Conservation (phyloP, 257 asterid genomes). For the Euphrasia confusa region DNA sequence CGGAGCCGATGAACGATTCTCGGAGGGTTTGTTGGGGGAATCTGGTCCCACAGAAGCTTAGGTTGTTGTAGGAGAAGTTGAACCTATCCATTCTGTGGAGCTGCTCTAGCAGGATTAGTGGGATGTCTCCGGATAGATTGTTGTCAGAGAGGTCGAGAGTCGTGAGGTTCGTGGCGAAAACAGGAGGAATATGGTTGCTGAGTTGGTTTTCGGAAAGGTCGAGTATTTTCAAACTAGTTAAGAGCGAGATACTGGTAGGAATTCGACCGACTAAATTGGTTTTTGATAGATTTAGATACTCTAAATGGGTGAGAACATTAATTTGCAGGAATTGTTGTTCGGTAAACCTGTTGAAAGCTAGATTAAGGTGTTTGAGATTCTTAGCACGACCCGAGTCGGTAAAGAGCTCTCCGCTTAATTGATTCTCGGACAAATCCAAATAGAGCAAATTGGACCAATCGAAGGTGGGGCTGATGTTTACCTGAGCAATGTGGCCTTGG, state of each 20-base stretch:
- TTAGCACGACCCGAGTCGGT: slow-evolving; percentile 39
- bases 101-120: slow-evolving; percentile 40
- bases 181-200: slow-evolving; percentile 47
- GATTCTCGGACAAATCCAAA: slow-evolving; percentile 77
- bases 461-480: slow-evolving; percentile 54
- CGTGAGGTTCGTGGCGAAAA: slow-evolving; percentile 41
- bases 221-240: slow-evolving; percentile 47
- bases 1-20: slow-evolving; percentile 60
- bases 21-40: slow-evolving; percentile 39
- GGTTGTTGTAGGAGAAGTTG: slow-evolving; percentile 85
- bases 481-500: slow-evolving; percentile 80
- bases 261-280: slow-evolving; percentile 66
- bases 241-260: slow-evolving; percentile 43
- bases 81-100: slow-evolving; percentile 61
- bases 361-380: slow-evolving; percentile 65
- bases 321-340: slow-evolving; percentile 42
- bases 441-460: slow-evolving; percentile 56
- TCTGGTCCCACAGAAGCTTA: slow-evolving; percentile 56
- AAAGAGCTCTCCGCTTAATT: slow-evolving; percentile 68
- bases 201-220: slow-evolving; percentile 76
- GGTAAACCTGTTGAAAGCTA: slow-evolving; percentile 77
- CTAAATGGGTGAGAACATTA: slow-evolving; percentile 44
- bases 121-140: slow-evolving; percentile 84
- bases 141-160: slow-evolving; percentile 71
- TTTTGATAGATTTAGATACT: slow-evolving; percentile 71